phyloP scores from a whole-genome alignment of 345 rosid genomes.

The Turnera subulata region DNA sequence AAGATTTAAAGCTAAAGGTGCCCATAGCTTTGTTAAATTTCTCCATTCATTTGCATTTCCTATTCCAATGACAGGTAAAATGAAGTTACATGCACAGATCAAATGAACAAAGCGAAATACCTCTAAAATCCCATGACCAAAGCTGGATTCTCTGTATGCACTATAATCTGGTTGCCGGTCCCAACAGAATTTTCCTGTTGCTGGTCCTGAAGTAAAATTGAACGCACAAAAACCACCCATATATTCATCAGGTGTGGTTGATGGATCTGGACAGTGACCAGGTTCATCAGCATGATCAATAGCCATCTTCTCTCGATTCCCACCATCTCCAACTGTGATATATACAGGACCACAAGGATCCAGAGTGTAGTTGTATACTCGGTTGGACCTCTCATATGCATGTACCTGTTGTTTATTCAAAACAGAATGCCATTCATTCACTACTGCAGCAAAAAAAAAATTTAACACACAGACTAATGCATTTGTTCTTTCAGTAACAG shows the following conservation, averaged over 20 bases:
- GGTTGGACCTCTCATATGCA: slow-evolving; percentile 91
- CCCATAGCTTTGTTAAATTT: too few relatives aligned
- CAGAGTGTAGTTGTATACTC: slow-evolving; percentile 70
- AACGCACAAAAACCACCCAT: slow-evolving; percentile 68
- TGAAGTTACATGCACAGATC: neutral
- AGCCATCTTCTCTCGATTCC: slow-evolving; percentile 61
- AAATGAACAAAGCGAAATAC: slow-evolving; percentile 27
- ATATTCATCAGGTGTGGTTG: slow-evolving; percentile 43
- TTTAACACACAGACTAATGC: neutral
- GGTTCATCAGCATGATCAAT: slow-evolving; percentile 76
- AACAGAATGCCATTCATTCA: neutral
- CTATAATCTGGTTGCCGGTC: slow-evolving; percentile 85
- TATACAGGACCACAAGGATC: slow-evolving; percentile 85
- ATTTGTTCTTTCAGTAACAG: neutral
- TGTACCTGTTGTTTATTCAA: slow-evolving; percentile 50
- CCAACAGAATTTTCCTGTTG: slow-evolving; percentile 81
- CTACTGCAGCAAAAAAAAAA: too few relatives aligned
- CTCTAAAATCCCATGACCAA: slow-evolving; percentile 94
- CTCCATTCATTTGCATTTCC: too few relatives aligned
- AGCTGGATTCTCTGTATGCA: slow-evolving; percentile 89
- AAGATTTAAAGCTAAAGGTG: too few relatives aligned
- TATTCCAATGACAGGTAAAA: too few relatives aligned
- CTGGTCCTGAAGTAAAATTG: slow-evolving; percentile 74
- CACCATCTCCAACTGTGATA: slow-evolving; percentile 77
- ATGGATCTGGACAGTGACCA: slow-evolving; percentile 67